These are phyloP conservation scores for Ustilago loliicola DNA, from an alignment of 1,284 basidiomycete species.

Conservation along the genomic window DNA sequence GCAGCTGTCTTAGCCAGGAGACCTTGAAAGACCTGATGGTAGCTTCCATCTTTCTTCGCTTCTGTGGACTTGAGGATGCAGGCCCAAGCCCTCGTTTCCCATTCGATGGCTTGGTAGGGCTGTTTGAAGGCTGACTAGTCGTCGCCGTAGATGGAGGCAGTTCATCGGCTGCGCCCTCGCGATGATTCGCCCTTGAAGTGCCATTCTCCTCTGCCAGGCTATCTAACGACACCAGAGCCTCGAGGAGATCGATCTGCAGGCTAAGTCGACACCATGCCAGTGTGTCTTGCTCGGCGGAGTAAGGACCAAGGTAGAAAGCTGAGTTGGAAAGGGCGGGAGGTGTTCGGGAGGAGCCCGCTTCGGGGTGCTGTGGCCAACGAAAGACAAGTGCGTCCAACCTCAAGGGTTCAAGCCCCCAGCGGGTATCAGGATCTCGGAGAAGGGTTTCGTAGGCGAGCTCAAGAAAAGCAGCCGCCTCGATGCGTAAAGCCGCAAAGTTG, in stretches of 20 bases:
- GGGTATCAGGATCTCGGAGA: conserved; percentile 32
- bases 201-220: not conserved
- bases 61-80: conserved; percentile 21
- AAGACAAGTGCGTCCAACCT: conserved; percentile 27
- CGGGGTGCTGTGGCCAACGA: conserved; percentile 6
- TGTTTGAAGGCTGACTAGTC: conserved; percentile 4
- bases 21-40: not conserved
- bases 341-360: not conserved
- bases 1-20: not conserved
- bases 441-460: conserved; percentile 21
- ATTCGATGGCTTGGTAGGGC: conserved; percentile 12
- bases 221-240: conserved; percentile 12
- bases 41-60: conserved; percentile 14
- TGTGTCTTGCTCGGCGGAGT: conserved; percentile 18
- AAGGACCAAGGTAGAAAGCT: conserved; percentile 26
- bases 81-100: conserved; percentile 19
- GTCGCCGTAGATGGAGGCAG: conserved; percentile 2
- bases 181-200: not conserved
- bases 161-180: not conserved
- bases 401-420: conserved; percentile 38
- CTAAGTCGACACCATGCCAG: conserved; percentile 29
- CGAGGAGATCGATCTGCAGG: conserved; percentile 32
- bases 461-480: conserved; percentile 17
- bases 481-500: not conserved
- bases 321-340: conserved; percentile 8